Percentiles rank a stretch among this genome's conserved stretches.
These are phyloP conservation scores for Tolypocladium tundrense DNA, from an alignment of 2,329 filamentous ascomycete species.

Conservation along the genomic window DNA sequence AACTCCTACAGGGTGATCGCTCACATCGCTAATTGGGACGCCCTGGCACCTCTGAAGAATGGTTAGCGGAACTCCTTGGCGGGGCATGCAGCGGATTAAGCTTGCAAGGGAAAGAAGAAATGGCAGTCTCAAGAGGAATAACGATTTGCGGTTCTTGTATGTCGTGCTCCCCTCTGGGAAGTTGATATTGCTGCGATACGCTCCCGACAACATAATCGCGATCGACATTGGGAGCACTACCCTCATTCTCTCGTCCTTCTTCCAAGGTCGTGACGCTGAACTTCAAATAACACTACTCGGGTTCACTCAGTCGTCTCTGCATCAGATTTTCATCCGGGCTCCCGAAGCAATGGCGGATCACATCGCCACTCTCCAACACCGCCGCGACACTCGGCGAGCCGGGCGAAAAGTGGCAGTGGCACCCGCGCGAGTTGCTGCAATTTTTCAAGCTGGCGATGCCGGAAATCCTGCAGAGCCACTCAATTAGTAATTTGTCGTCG, in stretches of 20 bases:
- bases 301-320: constrained; percentile 23
- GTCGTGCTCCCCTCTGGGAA: constrained; percentile 17
- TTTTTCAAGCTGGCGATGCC: constrained; percentile 11
- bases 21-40: too few species aligned
- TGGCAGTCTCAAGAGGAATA: too few species aligned
- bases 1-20: too few species aligned
- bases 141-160: too few species aligned
- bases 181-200: constrained; percentile 24
- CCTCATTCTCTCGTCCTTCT: constrained; percentile 19
- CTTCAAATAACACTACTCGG: constrained; percentile 21
- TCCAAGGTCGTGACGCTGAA: constrained; percentile 19
- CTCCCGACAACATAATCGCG: constrained; percentile 12
- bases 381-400: constrained; percentile 2
- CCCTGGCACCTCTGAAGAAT: too few species aligned
- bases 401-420: constrained; percentile 16
- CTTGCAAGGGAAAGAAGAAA: too few species aligned
- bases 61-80: too few species aligned
- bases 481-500: constrained; percentile 22
- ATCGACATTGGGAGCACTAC: neutral
- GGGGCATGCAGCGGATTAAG: too few species aligned
- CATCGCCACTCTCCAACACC: constrained; percentile 6
- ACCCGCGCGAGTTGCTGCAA: constrained; percentile 8
- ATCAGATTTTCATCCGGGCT: constrained; percentile 19
- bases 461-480: constrained; percentile 7
- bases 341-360: constrained; percentile 11